Evolutionary conservation across 352 stramenopile genomes (phyloP), one percentile per base, ranked within the genome.

Genomic region (Phytopythium cucurbitacearum): DNA sequence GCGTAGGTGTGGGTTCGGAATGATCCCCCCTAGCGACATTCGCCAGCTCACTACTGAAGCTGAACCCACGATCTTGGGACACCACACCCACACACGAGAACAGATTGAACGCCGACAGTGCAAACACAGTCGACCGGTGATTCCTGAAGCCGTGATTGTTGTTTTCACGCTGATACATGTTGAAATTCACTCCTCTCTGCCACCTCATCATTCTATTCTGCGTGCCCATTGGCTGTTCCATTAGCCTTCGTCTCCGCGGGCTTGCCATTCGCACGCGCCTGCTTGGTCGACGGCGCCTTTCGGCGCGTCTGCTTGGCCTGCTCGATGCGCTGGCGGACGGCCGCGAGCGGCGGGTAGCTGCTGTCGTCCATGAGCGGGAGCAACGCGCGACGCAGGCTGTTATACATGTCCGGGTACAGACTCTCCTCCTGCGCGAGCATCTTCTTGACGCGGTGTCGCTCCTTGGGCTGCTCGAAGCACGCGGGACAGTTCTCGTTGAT

Each of bases 401-500:
- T 83, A 60, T 87, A 95, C 62, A 97, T 82, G 38, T 85, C 79
- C 0, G 94, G 91, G 57, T 95, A 97, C 3, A 98, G 63, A 55
- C 79, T 96, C 61, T 99, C 96, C 72, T 99, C 92, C 48, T 95
- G 78, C 7, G 88, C 89, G 12, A 99, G 80, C 59, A 99, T 85
- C 65, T 98, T 98, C 71, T 99, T 99, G n/a, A 99, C 80, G 40
- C 97, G 82, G 48, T 97, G 91, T 50, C 97, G 80, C 69, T 99
- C 97, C 67, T 94, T 98, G 11, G 96, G 94, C 71, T 98, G 89
- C 68, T 99, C 96, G 59, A 99, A 99, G 75, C 96, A 99, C 9
- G 97, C 97, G 10, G 97, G 97, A 60, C 96, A 99, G 73, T 99
- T 99, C 67, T 99, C 97, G 66, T 99, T 99, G 56, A 99, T 99